Percentiles rank a stretch among this genome's conserved stretches.
Conservation (phyloP, 352 stramenopile genomes). For the Detonula confervacea region DNA sequence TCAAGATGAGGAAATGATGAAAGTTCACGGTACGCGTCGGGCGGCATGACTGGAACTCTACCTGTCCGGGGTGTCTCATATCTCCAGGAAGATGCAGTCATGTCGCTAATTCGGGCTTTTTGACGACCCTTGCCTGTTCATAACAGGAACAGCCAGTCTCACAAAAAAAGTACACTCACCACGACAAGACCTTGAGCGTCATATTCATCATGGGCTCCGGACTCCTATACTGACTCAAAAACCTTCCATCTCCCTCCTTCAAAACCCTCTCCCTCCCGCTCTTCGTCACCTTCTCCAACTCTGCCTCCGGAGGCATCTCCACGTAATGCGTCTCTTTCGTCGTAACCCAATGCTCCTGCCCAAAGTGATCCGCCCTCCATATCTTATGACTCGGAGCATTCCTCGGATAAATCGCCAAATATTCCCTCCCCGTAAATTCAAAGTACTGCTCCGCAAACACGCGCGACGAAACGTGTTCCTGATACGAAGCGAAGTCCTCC, state of each 20-base stretch:
- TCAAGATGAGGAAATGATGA: no score
- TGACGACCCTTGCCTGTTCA: no score
- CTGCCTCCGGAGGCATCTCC: conserved; percentile 38
- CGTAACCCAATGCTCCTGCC: conserved; percentile 66
- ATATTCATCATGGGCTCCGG: conserved; percentile 61
- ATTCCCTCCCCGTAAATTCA: conserved; percentile 72
- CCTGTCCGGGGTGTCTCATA: no score
- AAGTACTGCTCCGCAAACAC: conserved; percentile 67
- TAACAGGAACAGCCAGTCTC: no score
- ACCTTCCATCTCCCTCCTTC: conserved; percentile 23
- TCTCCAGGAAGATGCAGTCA: no score
- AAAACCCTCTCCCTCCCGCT: conserved; percentile 30
- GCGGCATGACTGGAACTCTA: no score
- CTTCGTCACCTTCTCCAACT: conserved; percentile 27
- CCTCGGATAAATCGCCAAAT: conserved; percentile 66
- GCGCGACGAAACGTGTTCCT: conserved; percentile 60
- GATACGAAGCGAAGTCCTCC: conserved; percentile 58
- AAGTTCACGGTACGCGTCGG: no score
- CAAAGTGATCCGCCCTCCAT: conserved; percentile 73
- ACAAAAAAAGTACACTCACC: no score
- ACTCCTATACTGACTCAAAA: conserved; percentile 36
- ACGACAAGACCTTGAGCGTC: conserved; percentile 72
- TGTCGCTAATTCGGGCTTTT: no score
- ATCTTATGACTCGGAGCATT: conserved; percentile 57
- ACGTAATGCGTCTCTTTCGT: conserved; percentile 75